phyloP scores from a whole-genome alignment of 1,284 basidiomycete genomes.

The Puccinia hordei region DNA sequence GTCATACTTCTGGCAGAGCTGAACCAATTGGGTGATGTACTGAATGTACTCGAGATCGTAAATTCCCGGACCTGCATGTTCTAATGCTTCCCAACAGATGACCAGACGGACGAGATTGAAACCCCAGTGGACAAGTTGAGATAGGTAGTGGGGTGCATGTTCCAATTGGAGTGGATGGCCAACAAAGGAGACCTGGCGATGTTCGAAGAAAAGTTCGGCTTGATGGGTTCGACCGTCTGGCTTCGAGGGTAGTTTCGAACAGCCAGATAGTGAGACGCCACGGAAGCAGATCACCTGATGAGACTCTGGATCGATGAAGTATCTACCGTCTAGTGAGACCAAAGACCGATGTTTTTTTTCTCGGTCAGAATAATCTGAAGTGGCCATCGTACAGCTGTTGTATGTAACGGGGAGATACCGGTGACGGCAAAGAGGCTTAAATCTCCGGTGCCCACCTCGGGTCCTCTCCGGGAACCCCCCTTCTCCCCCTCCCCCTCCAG shows the following conservation, averaged over 20 bases:
- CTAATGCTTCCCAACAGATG: slow-evolving; percentile 94
- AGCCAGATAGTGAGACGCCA: slow-evolving; percentile 60
- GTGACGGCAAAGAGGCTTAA: too few relatives aligned
- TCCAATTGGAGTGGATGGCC: slow-evolving; percentile 60
- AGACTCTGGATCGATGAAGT: slow-evolving; percentile 56
- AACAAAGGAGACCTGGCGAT: slow-evolving; percentile 59
- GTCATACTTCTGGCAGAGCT: slow-evolving; percentile 65
- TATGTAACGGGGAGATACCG: too few relatives aligned
- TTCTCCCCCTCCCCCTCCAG: too few relatives aligned
- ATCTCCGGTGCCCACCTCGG: too few relatives aligned
- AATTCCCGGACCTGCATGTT: slow-evolving; percentile 82
- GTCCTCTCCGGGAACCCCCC: too few relatives aligned
- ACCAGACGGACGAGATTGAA: slow-evolving; percentile 66
- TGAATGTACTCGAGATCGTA: slow-evolving; percentile 81
- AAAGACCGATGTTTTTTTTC: neutral
- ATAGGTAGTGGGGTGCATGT: slow-evolving; percentile 52
- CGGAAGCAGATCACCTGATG: slow-evolving; percentile 59
- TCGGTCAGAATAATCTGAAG: neutral
- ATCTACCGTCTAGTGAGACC: slow-evolving; percentile 50
- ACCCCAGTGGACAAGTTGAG: slow-evolving; percentile 59
- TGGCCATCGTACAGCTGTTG: neutral
- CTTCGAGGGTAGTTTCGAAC: slow-evolving; percentile 59
- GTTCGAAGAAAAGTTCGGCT: slow-evolving; percentile 56
- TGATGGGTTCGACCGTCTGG: slow-evolving; percentile 53
- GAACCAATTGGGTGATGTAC: slow-evolving; percentile 66